Evolutionary conservation across 441 rosid genomes (phyloP), one percentile per base, ranked within the genome.

Genomic region (Pelargonium hybrid): DNA sequence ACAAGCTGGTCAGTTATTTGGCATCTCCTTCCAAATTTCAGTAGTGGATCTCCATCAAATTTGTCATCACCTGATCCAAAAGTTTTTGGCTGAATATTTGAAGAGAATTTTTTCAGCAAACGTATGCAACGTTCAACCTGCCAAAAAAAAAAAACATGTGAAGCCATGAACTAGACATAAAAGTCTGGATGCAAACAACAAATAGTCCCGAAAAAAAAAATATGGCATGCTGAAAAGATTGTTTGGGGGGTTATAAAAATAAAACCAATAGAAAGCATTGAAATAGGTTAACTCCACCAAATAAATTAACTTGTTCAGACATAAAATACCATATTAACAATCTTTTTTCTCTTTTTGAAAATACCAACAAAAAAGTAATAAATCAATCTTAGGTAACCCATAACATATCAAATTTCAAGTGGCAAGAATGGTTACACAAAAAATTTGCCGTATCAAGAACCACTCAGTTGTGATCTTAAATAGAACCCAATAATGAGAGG

Each of bases 121-220:
- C 89, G 90, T 59, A 90, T 75, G 82, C 99, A 92, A 67, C 80
- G 84, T 79, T 84, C 90, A 78, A 83, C 85, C 99, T 95, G 78
- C 79, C 81, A 59, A 59, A 77, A 84, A 78, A 48, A 48, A 54
- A 29, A 75, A 78, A 31, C 63, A 54, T 64, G 15, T 76, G 54
- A 76, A 69, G 63, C 29, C 31, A 65, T 68, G 66, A 61, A 43
- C 31, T 37, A 71, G 45, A 50, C 41, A 37, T 34, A 73, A 50
- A 61, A 25, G 45, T 1, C 67, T 63, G 29, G 13, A 63, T 63
- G 57, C 50, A 48, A 48, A 69, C 69, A 65, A 64, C 45, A 52
- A 66, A 54, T 17, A 54, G 62, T 18, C 21, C 62, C 7, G 26
- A 54, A 10, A 23, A 54, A 7, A 54, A 54, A 7, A 20, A 59